Base-by-base conservation (phyloP, 1,284 basidiomycete species). In the Ustilago hordei region DNA sequence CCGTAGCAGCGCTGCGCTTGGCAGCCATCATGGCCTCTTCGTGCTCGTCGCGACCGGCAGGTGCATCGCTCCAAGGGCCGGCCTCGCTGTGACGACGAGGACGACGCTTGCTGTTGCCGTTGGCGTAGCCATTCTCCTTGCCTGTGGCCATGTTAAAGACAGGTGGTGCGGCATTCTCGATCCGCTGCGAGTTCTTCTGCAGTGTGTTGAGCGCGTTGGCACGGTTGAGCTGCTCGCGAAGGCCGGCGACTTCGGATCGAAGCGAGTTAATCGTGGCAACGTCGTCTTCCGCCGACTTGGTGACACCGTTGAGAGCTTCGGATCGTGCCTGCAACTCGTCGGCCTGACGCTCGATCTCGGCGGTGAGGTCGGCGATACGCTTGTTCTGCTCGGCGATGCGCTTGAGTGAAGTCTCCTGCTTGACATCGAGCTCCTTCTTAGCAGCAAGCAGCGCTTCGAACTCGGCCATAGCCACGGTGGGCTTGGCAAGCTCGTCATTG, bases 211-310 rank as follows among this genome's bases (percentile, higher is more conserved):
- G 73, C 6, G 96, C 94, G 83, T 95, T 95, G 23, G 95, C 92
- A 35, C 97, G 91, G 83, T 95, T 95, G 76, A 99, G 91, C 86
- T 99, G 96, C 86, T 99, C 97, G 69, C 95, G 93, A 58, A 99
- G 89, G 75, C 88, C 92, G 86, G 92, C 92, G 73, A 99, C 91
- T 88, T 99, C 97, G 79, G 91, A 93, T 87, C 97, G 94, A 82
- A 99, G 90, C 0, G 92, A 92, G 73, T 91, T 89, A 68, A 98
- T 94, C 34, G 95, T 92, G 11, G 92, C 92, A 65, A 89, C 91
- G 84, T 96, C 94, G 79, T 95, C 94, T 13, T 90, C 89, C 4
- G 81, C 78, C 41, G 80, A 78, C 75, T 84, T 83, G 60, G 71
- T 75, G 36, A 66, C 69, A 9, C 78, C 82, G 31, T 80, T 75